Conservation (phyloP, 2,329 filamentous ascomycete genomes). For the Teratosphaeria destructans region DNA sequence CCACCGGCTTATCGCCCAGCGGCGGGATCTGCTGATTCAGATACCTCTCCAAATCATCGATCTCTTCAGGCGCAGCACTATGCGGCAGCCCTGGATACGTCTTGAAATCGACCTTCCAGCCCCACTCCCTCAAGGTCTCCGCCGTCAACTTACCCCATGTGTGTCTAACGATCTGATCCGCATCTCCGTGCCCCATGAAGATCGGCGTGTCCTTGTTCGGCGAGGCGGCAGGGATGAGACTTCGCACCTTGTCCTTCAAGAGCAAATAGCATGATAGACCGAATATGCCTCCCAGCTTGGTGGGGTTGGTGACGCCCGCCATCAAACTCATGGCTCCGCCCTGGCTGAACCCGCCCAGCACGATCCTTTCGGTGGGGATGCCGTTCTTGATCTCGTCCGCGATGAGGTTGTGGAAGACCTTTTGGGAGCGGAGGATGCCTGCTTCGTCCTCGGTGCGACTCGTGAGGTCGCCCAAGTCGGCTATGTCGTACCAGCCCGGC, state of each 20-base stretch:
- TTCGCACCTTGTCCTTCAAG: conserved; percentile 39
- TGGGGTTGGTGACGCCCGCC: conserved; percentile 60
- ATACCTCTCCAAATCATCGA: conserved; percentile 67
- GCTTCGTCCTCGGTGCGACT: conserved; percentile 51
- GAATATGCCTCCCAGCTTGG: conserved; percentile 78
- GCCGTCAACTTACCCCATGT: conserved; percentile 59
- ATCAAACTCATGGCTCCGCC: conserved; percentile 82
- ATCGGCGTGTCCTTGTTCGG: conserved; percentile 57
- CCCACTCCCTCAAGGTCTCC: conserved; percentile 55
- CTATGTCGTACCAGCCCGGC: conserved; percentile 83
- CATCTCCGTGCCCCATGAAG: conserved; percentile 79
- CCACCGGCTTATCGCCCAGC: conserved; percentile 27
- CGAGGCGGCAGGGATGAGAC: conserved; percentile 40
- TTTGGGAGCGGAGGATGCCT: conserved; percentile 62
- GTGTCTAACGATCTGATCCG: conserved; percentile 61
- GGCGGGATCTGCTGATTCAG: conserved; percentile 43
- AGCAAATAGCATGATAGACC: conserved; percentile 75
- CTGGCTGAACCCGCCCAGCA: conserved; percentile 77
- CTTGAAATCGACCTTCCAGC: conserved; percentile 65
- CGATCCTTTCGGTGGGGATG: conserved; percentile 71
- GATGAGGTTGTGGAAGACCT: conserved; percentile 70
- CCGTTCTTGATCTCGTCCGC: conserved; percentile 69
- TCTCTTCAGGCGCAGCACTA: conserved; percentile 64
- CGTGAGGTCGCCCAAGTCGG: conserved; percentile 36
- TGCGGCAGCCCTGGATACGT: conserved; percentile 69